Evolutionary conservation across 352 stramenopile species (phyloP), one percentile per base, ranked within the genome.

Genomic region (Detonula confervacea): DNA sequence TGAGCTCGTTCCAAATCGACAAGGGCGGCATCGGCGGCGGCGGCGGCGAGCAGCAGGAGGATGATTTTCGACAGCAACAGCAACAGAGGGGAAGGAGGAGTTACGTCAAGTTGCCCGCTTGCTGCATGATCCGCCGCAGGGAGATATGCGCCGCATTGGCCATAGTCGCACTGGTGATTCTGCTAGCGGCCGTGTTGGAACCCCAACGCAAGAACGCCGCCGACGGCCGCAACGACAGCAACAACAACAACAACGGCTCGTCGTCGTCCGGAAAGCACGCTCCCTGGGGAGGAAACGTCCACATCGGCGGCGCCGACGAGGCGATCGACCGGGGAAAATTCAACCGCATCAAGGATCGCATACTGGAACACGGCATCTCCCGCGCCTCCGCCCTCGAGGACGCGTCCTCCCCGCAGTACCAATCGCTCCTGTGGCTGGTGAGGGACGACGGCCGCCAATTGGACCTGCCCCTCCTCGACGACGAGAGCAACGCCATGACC

Each of bases 341-440:
- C 42, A 37, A 66, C 25, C 60, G 76, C 4, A 84, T 84, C 46
- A 84, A 84, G 66, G 76, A 84, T 63, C 69, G 76, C 0, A 51
- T 84, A 20, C 63, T 84, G 16, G 76, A 84, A 63, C 68, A 77
- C 55, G 35, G 57, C 27, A 79, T 84, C 11, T 84, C 76, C 4
- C 68, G 72, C 29, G 76, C 76, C 0, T 66, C 46, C 11, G 24
- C 33, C 0, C 65, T 84, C 14, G 76, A 84, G 51, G 57, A 80
- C 24, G 30, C 47, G 7, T 47, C 12, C 7, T 55, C 55, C 0
- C 25, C 76, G 0, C 76, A 84, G 29, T 79, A 80, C 76, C 71
- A 71, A 61, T 68, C 76, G 14, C 37, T 84, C 1, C 22, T n/a
- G 8, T 84, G 76, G 76, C 52, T 84, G 18, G 63, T 68, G 2